Percentiles rank a stretch among this genome's conserved stretches.
Evolutionary conservation across 1,284 basidiomycete species (phyloP).

Genomic region (Ceratobasidium sp.): DNA sequence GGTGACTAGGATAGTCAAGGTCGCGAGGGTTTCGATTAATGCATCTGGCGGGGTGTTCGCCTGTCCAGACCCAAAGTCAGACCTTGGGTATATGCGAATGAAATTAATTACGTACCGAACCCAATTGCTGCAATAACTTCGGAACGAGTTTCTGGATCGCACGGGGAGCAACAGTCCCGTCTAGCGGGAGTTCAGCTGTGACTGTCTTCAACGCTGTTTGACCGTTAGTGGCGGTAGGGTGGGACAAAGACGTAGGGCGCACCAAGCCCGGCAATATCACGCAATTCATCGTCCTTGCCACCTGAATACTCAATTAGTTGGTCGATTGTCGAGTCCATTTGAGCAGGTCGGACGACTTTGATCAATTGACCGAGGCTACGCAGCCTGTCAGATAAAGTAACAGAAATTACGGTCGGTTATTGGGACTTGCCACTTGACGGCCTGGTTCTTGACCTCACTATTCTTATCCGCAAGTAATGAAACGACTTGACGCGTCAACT

Average conservation of each 20-base stretch:
- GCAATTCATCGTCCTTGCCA: conserved; percentile 83
- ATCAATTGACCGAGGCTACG: conserved; percentile 80
- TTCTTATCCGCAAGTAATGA: conserved; percentile 89
- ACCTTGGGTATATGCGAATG: conserved; percentile 32
- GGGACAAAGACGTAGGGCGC: conserved; percentile 46
- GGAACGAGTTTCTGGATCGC: conserved; percentile 86
- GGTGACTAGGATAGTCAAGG: conserved; percentile 86
- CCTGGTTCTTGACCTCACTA: conserved; percentile 97
- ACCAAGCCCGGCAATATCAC: conserved; percentile 95
- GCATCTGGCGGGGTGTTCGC: conserved; percentile 78
- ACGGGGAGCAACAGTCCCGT: conserved; percentile 75
- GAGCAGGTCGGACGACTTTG: conserved; percentile 79
- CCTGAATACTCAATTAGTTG: conserved; percentile 82
- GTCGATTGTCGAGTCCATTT: conserved; percentile 86
- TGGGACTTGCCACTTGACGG: conserved; percentile 81
- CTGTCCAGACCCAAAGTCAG: conserved; percentile 51
- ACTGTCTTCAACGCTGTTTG: conserved; percentile 87
- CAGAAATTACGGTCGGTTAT: conserved; percentile 30
- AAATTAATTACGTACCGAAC: conserved; percentile 61
- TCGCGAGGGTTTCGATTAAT: conserved; percentile 85
- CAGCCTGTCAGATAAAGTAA: conserved; percentile 15
- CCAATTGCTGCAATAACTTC: conserved; percentile 77
- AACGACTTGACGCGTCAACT: conserved; percentile 79
- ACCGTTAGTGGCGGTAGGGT: conserved; percentile 5
- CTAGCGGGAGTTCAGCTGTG: conserved; percentile 82